phyloP scores from a whole-genome alignment of 345 rosid species.

The Alliaria petiolata region DNA sequence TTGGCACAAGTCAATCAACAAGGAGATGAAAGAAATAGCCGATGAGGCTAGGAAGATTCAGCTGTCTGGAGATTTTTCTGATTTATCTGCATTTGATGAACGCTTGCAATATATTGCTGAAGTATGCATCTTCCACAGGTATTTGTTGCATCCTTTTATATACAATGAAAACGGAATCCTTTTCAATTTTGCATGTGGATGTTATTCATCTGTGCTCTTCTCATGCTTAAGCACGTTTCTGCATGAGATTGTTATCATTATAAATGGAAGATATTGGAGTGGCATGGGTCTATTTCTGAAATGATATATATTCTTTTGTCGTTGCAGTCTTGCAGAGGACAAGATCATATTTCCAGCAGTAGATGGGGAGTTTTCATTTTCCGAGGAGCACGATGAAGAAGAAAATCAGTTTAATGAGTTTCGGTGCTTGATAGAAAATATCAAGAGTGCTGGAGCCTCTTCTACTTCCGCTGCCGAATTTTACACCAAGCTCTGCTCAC shows the following conservation, averaged over 20 bases:
- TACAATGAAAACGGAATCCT: background rate
- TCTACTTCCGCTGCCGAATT: constrained; percentile 71
- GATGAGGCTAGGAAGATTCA: constrained; percentile 80
- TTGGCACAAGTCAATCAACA: constrained; percentile 87
- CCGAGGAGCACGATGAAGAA: constrained; percentile 80
- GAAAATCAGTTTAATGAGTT: constrained; percentile 73
- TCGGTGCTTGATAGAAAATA: constrained; percentile 71
- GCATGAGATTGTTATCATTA: constrained; percentile 11
- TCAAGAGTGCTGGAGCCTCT: constrained; percentile 66
- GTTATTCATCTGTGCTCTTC: constrained; percentile 7
- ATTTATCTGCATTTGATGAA: constrained; percentile 72
- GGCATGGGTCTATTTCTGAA: constrained; percentile 8
- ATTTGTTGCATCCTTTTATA: constrained; percentile 18
- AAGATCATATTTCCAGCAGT: constrained; percentile 88
- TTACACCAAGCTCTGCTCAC: constrained; percentile 69
- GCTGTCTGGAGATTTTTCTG: constrained; percentile 65
- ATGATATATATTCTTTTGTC: constrained; percentile 20
- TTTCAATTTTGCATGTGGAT: constrained; percentile 8
- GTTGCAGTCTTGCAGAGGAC: constrained; percentile 84
- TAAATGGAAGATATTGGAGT: background rate
- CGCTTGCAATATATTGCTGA: constrained; percentile 85
- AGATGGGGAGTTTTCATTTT: constrained; percentile 68
- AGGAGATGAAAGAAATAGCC: constrained; percentile 76
- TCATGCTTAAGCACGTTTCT: constrained; percentile 14
- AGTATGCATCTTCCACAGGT: constrained; percentile 93